Conservation (phyloP, 805 yeast genomes). For the Spathaspora girioi region DNA sequence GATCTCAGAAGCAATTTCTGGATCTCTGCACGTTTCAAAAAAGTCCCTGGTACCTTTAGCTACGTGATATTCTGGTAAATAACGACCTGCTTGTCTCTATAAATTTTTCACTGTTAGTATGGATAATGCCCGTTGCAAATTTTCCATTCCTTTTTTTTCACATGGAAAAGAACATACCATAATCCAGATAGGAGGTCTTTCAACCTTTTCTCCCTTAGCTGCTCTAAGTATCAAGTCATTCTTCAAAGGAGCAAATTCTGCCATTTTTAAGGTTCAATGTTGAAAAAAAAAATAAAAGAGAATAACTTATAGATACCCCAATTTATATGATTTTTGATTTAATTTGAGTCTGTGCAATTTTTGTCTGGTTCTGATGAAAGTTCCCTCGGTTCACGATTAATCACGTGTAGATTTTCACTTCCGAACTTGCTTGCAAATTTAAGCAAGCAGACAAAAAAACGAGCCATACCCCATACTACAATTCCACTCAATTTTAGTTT, state of each 20-base stretch:
- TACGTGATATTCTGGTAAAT: slow-evolving; percentile 85
- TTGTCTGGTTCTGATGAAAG: background rate
- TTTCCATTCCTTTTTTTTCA: background rate
- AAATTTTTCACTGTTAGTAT: background rate
- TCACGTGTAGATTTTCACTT: background rate
- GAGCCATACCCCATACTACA: too few relatives aligned
- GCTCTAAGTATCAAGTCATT: slow-evolving; percentile 92
- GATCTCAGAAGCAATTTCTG: slow-evolving; percentile 89
- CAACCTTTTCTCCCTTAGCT: slow-evolving; percentile 85
- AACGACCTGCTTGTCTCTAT: slow-evolving; percentile 92
- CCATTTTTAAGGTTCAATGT: slow-evolving; percentile 14
- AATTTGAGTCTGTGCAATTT: too few relatives aligned
- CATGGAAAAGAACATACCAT: slow-evolving; percentile 50
- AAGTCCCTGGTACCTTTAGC: slow-evolving; percentile 85
- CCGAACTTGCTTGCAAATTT: background rate
- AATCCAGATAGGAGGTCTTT: slow-evolving; percentile 97
- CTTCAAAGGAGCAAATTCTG: slow-evolving; percentile 68
- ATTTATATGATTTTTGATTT: too few relatives aligned
- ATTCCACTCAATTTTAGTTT: too few relatives aligned
- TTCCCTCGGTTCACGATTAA: background rate
- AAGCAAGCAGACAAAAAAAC: background rate
- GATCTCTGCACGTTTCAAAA: slow-evolving; percentile 91
- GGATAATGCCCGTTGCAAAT: background rate
- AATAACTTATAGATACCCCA: too few relatives aligned
- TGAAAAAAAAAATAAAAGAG: background rate